A percentile compares a stretch with the other conserved stretches of the same genome.
phyloP scores from a whole-genome alignment of 2,329 filamentous ascomycete species.

The Stylonectria norvegica region DNA sequence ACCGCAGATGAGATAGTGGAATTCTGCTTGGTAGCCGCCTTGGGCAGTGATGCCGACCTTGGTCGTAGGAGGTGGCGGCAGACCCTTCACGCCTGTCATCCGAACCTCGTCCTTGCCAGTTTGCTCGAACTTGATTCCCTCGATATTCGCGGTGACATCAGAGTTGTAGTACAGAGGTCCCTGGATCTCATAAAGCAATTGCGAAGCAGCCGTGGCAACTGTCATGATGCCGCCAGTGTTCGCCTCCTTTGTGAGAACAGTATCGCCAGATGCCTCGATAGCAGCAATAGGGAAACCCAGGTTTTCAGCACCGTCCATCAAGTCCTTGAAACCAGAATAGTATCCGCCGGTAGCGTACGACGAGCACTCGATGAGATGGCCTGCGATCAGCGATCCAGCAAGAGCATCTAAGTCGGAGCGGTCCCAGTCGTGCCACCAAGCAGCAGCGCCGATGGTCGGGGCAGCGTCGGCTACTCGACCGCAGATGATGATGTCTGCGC shows the following conservation, averaged over 20 bases:
- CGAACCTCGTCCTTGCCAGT: conserved; percentile 23
- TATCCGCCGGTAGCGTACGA: conserved; percentile 51
- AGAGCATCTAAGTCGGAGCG: conserved; percentile 43
- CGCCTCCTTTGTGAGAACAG: conserved; percentile 32
- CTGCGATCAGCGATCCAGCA: conserved; percentile 44
- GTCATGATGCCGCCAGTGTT: conserved; percentile 32
- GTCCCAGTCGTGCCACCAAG: conserved; percentile 50
- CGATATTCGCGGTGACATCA: conserved; percentile 36
- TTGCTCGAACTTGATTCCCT: conserved; percentile 44
- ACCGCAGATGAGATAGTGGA: conserved; percentile 38
- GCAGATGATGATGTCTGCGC: conserved; percentile 44
- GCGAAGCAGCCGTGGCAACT: conserved; percentile 23
- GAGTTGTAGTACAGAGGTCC: conserved; percentile 38
- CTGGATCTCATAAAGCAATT: conserved; percentile 40
- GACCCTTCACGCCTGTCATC: conserved; percentile 18
- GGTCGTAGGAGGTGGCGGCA: conserved; percentile 16
- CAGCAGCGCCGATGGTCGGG: conserved; percentile 49
- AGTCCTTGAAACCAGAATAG: conserved; percentile 42
- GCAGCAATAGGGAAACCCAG: conserved; percentile 31
- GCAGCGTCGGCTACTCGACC: conserved; percentile 44
- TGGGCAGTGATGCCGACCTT: conserved; percentile 37
- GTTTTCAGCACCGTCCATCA: conserved; percentile 4
- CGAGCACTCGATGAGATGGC: conserved; percentile 50
- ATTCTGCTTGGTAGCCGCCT: conserved; percentile 40
- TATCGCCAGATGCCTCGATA: conserved; percentile 26